These are phyloP conservation scores for Ophiostoma pallidulum DNA, from an alignment of 2,329 filamentous ascomycete species.

Conservation along the genomic window DNA sequence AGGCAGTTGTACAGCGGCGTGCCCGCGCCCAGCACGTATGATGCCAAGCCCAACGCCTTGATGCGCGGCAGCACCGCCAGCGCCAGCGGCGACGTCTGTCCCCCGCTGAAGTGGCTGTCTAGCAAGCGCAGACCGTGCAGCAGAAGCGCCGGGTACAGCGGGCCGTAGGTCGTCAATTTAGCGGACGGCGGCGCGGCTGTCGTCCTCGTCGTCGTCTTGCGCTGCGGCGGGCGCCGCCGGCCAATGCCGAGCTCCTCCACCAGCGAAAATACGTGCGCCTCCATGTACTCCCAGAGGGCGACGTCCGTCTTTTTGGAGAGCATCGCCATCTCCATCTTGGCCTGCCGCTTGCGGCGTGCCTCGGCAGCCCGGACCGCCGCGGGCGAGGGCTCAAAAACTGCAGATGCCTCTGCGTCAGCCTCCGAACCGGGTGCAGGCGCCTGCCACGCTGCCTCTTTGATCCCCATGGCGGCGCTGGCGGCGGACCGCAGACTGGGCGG, in stretches of 20 bases:
- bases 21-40: slow-evolving; percentile 62
- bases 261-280: slow-evolving; percentile 56
- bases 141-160: slow-evolving; percentile 55
- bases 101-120: slow-evolving; percentile 40
- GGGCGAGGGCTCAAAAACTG: no score
- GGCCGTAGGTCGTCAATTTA: slow-evolving; percentile 44
- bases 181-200: not conserved
- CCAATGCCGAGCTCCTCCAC: slow-evolving; percentile 36
- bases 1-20: slow-evolving; percentile 62
- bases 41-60: slow-evolving; percentile 57
- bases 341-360: slow-evolving; percentile 9
- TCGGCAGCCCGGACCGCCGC: no score
- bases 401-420: slow-evolving; percentile 32
- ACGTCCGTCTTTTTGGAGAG: slow-evolving; percentile 47
- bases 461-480: slow-evolving; percentile 29
- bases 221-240: not conserved
- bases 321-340: slow-evolving; percentile 41
- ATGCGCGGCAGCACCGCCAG: slow-evolving; percentile 56
- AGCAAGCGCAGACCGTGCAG: slow-evolving; percentile 47
- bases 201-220: slow-evolving; percentile 3
- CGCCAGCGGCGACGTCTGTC: slow-evolving; percentile 46
- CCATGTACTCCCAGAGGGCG: slow-evolving; percentile 58
- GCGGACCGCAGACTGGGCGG: slow-evolving; percentile 31
- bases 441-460: slow-evolving; percentile 18
- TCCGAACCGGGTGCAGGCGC: no score